Percentiles rank a stretch among this genome's conserved stretches.
These are phyloP conservation scores for Dioszegia crocea DNA, from an alignment of 768 basidiomycete genomes.

Conservation along the genomic window DNA sequence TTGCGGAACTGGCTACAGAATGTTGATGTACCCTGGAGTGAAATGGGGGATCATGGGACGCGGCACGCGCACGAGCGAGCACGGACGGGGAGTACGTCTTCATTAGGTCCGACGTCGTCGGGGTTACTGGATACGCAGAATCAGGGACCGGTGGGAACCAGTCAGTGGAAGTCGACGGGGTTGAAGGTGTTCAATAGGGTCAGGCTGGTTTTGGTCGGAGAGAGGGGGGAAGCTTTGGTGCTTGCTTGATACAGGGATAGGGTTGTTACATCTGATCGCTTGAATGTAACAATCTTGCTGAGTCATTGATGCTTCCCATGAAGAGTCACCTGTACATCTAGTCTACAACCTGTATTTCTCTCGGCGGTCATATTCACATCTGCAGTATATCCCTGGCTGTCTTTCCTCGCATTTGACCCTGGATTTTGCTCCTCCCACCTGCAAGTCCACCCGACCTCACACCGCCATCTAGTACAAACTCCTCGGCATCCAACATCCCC, in stretches of 20 bases:
- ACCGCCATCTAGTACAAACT: slow-evolving; percentile 33
- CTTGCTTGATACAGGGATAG: slow-evolving; percentile 31
- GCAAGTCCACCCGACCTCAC: not conserved
- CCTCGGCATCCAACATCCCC: slow-evolving; percentile 31
- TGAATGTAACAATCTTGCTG: too few relatives aligned
- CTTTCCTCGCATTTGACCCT: slow-evolving; percentile 20
- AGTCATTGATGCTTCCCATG: too few relatives aligned
- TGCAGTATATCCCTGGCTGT: slow-evolving; percentile 42
- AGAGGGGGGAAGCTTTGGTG: slow-evolving; percentile 37
- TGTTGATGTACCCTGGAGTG: slow-evolving; percentile 13
- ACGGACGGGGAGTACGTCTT: not conserved
- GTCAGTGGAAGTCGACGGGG: not conserved
- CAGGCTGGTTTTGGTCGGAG: slow-evolving; percentile 31
- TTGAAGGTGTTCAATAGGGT: slow-evolving; percentile 26
- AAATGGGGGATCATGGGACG: not conserved
- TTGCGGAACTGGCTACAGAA: slow-evolving; percentile 33
- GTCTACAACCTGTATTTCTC: too few relatives aligned
- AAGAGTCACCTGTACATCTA: too few relatives aligned
- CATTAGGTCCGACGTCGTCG: not conserved
- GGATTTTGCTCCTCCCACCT: not conserved
- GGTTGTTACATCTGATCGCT: too few relatives aligned
- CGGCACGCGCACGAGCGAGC: not conserved
- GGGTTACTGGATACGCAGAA: not conserved
- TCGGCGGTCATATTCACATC: too few relatives aligned
- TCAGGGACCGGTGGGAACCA: not conserved